A percentile compares a stretch with the other conserved stretches of the same genome.
Conservation (phyloP, 1,139 yeast genomes). For the Taiozyma sp. region DNA sequence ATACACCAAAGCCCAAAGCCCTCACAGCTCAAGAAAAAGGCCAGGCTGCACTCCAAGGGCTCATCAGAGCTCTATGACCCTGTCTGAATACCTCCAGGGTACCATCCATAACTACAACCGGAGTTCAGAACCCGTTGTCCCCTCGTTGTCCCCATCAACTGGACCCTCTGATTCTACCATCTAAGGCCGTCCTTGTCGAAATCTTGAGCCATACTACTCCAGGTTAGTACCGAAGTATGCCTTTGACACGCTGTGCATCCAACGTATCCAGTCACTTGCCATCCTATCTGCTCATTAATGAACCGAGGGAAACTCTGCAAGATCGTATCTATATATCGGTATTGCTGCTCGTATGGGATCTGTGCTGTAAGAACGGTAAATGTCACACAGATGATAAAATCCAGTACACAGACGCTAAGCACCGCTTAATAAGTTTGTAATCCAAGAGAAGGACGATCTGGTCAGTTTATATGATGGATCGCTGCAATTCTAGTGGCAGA, state of each 20-base stretch:
- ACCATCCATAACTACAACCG: slow-evolving; percentile 10
- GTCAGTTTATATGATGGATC: slow-evolving; percentile 40
- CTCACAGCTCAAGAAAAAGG: slow-evolving; percentile 10
- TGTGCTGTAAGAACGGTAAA: slow-evolving; percentile 23
- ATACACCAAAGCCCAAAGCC: slow-evolving; percentile 13
- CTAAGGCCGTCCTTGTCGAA: slow-evolving; percentile 3
- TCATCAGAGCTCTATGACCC: background rate
- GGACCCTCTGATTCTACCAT: slow-evolving; percentile 11
- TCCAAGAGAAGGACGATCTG: slow-evolving; percentile 35
- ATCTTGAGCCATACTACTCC: slow-evolving; percentile 31
- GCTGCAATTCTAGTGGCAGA: slow-evolving; percentile 36
- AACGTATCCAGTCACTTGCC: slow-evolving; percentile 35
- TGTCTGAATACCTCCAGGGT: slow-evolving; percentile 2
- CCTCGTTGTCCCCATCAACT: slow-evolving; percentile 7
- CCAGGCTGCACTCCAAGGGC: background rate
- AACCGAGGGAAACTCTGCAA: slow-evolving; percentile 37
- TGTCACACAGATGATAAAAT: slow-evolving; percentile 14
- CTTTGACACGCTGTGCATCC: slow-evolving; percentile 37
- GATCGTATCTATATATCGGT: slow-evolving; percentile 36
- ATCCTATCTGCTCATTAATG: slow-evolving; percentile 38
- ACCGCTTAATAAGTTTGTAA: slow-evolving; percentile 26
- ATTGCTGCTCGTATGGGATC: slow-evolving; percentile 39
- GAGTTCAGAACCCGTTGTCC: slow-evolving; percentile 5
- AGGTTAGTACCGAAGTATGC: slow-evolving; percentile 29
- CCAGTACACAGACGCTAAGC: slow-evolving; percentile 4